Base-by-base conservation (phyloP, 768 basidiomycete species). In the Lactarius quietus region DNA sequence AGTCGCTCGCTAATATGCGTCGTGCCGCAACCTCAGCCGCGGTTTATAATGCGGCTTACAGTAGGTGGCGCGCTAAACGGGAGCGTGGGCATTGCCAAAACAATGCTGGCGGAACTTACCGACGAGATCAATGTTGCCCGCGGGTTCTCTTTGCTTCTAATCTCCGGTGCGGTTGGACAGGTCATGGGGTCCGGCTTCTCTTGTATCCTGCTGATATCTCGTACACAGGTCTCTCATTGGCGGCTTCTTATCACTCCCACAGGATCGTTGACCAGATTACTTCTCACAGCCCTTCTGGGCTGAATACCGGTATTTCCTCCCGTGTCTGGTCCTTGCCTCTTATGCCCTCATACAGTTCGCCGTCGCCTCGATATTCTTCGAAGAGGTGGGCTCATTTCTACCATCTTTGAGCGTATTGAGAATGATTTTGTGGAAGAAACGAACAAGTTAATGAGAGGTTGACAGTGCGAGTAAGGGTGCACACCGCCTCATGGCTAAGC, bases 81-180 rank as follows among this genome's bases (percentile, higher is more conserved):
- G 23, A 57, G 38, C 36, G 35, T 33, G 52, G 83, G 86, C 6
- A 86, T 90, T 31, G 85, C 88, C 80, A 90, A 89, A 71, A 86
- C 84, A 68, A 82, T 84, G 68, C 79, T 89, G 76, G 86, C 81
- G 0, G 87, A 88, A 63, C 72, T 88, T 38, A 85, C 87, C 0
- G 86, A 88, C 70, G 74, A 80, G 0, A 82, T 83, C 0, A 88
- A 88, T 69, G 78, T 80, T 53, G 80, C 80, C 17, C 73, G 74
- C 38, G n/a, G 81, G 0, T 75, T 78, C 36, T 70, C 75, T 9
- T 62, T 75, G 26, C 57, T 79, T 23, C 78, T 78, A 7, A 64
- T 77, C 0, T 69, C 73, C 26, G 26, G 5, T 33, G n/a, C 26
- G 9, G 6, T 58, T 7, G 57, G 57, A 9, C 33, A 28, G 26